These are phyloP conservation scores for Echria macrotheca DNA, from an alignment of 495 filamentous ascomycete species.

Conservation along the genomic window DNA sequence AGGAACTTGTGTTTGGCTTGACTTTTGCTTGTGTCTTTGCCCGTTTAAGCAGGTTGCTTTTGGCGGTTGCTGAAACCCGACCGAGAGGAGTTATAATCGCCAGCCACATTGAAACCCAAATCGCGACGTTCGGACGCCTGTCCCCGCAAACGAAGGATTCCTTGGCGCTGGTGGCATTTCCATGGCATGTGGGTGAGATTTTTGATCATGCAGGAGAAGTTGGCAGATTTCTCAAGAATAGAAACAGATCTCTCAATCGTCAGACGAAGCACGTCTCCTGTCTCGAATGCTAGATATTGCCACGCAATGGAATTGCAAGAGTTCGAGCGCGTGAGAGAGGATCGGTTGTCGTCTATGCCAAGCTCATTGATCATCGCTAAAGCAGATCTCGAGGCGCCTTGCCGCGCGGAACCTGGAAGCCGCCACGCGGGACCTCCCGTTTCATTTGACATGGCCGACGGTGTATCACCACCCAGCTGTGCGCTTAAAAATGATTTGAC, in stretches of 20 bases:
- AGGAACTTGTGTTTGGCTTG: too few species aligned
- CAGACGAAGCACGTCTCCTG: not conserved
- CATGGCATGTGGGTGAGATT: too few species aligned
- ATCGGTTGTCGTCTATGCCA: not conserved
- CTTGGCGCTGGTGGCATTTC: slow-evolving; percentile 6
- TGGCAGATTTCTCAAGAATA: not conserved
- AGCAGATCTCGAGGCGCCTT: slow-evolving; percentile 2
- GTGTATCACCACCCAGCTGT: not conserved
- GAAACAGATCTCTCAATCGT: not conserved
- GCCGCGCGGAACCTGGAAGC: slow-evolving; percentile 6
- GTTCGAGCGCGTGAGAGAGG: not conserved
- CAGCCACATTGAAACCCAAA: too few species aligned
- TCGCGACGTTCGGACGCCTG: not conserved
- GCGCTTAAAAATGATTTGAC: too few species aligned
- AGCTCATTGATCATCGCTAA: not conserved
- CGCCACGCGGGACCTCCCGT: slow-evolving; percentile 9
- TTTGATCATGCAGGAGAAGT: not conserved
- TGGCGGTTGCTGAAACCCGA: too few species aligned
- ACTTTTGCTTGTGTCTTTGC: too few species aligned
- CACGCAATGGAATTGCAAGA: not conserved
- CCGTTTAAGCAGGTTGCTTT: too few species aligned
- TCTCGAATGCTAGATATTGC: too few species aligned
- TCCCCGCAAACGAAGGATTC: slow-evolving; percentile 5
- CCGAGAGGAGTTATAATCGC: too few species aligned
- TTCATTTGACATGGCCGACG: slow-evolving; percentile 2